Base-by-base conservation (phyloP, 805 yeast genomes). In the Candida cerambycidarum region DNA sequence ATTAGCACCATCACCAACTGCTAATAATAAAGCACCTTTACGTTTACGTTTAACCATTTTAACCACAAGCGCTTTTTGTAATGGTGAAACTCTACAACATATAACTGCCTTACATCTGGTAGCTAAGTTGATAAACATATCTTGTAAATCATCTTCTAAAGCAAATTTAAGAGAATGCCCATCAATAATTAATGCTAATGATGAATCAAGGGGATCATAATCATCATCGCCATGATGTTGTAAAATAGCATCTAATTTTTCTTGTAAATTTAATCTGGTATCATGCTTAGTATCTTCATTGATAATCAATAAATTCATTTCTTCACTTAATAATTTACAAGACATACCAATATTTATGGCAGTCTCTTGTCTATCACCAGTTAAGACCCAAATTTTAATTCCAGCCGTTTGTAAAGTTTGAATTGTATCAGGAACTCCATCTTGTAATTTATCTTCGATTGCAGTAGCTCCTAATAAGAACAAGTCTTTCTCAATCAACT, bases 291-390 rank as follows among this genome's bases (percentile, higher is more conserved):
- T 75, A 28, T 84, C 90, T 62, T 93, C 99, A 59, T 93, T 93
- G 28, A 93, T 83, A 46, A 92, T 81, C 52, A 93, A 72, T 47
- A 93, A 66, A 52, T 89, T 90, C 99, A 93, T 93, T 57, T 93
- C 99, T 62, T 93, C 99, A 58, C 93, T 83, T 36, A 93, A 66
- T 35, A 93, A 72, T 58, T 87, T 89, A 71, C 99, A 95, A 55
- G 97, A 88, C 97, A 93, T 89, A 47, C 99, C 99, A 58, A 93
- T 93, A 61, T 93, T 93, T 51, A 93, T 86, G 0, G 99, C 99
- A 11, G 99, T 93, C 62, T 93, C 99, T 62, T 95, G 99, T 62
- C 97, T 79, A 60, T 93, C 99, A 54, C 99, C 99, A 2, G 99
- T 93, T 39, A 93, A 71, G 17, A 93, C 97, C 99, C 99, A 93